These are phyloP conservation scores for Gomphus sp. DNA, from an alignment of 1,284 basidiomycete species.

Conservation along the genomic window DNA sequence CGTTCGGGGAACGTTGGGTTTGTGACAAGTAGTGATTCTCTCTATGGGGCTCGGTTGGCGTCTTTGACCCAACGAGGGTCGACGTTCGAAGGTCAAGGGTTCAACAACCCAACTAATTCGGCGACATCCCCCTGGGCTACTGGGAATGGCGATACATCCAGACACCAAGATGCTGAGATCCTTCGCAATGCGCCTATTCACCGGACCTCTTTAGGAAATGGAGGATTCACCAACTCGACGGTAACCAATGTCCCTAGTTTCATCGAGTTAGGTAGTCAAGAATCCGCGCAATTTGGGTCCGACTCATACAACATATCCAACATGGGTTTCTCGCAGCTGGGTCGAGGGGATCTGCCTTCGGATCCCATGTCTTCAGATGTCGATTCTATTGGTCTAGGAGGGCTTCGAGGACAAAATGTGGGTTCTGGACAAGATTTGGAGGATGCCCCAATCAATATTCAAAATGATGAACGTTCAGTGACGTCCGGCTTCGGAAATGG, in stretches of 20 bases:
- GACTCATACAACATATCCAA: not conserved
- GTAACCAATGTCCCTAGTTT: not conserved
- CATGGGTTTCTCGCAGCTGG: not conserved
- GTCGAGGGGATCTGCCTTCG: not conserved
- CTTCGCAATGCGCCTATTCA: not conserved
- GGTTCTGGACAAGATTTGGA: not conserved
- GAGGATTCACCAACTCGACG: not conserved
- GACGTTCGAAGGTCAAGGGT: slow-evolving; percentile 1
- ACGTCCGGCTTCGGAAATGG: not conserved
- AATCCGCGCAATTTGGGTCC: not conserved
- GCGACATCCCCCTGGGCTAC: not conserved
- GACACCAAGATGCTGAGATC: not conserved
- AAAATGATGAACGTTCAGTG: not conserved
- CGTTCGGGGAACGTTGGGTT: not conserved
- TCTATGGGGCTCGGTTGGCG: slow-evolving; percentile 2
- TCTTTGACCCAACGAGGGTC: not conserved
- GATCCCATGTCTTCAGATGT: not conserved
- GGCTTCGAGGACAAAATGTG: not conserved
- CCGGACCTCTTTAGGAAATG: not conserved
- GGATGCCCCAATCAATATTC: not conserved
- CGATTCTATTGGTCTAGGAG: not conserved
- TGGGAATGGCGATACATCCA: not conserved
- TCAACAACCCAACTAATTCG: not conserved
- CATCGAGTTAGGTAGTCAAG: not conserved
- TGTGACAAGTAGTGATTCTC: not conserved